Base-by-base conservation (phyloP, 2,329 filamentous ascomycete species). In the Botrytis medusae region DNA sequence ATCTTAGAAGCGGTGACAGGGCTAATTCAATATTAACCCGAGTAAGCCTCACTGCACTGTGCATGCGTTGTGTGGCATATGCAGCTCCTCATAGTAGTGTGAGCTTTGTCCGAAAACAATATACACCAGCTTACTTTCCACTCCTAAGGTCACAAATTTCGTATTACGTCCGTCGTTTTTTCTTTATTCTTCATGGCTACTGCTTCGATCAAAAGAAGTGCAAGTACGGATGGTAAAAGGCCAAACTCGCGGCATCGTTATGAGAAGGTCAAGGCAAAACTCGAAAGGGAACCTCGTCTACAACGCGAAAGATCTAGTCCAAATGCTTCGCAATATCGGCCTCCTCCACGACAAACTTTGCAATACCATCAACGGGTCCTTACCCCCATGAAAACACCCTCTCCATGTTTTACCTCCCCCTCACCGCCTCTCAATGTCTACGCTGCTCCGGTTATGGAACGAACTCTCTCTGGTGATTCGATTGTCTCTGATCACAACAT, bases 401-500 rank as follows among this genome's bases (percentile, higher is more conserved):
- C 32, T 32, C 37, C 42, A 40, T 40, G 46, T 60, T 29, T 69
- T 44, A 10, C 48, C 20, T 60, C 54, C 22, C 51, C 71, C 8
- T 37, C 71, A 25, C 71, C 62, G 18, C 40, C 62, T 59, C 32
- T 40, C 10, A 37, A 72, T 32, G 25, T 44, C 5, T 37, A 65
- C 29, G 34, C 37, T 44, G 51, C 63, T 46, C 71, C 71, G 32
- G 62, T 29, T 9, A 80, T 81, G 79, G 79, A 81, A 68, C 77
- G 78, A 16, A 80, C 79, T 22, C 74, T 76, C 2, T 80, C 79
- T 2, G 79, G 79, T n/a, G 77, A 79, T 62, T 80, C 79, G 51
- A 81, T 81, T 34, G 74, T 79, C 42, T 79, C 79, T 44, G 78
- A 79, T 70, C 72, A 75, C n/a, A 74, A 75, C 44, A 76, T 76